A percentile compares a stretch with the other conserved stretches of the same genome.
phyloP scores from a whole-genome alignment of 345 rosid genomes.

The Bruguiera sexangula region DNA sequence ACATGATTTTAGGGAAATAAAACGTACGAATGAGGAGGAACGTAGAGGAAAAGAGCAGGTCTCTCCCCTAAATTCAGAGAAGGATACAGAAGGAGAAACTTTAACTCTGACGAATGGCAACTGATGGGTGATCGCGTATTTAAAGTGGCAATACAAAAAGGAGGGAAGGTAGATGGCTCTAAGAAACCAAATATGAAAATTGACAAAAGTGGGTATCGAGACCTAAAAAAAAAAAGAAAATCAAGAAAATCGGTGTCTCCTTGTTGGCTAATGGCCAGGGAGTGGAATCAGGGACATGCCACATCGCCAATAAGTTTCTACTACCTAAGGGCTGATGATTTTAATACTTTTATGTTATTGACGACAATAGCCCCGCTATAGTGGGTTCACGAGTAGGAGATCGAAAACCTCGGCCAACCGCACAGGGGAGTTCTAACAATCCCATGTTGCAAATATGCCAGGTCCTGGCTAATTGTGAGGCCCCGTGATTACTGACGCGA shows the following conservation, averaged over 20 bases:
- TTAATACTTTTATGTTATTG: neutral
- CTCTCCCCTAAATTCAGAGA: neutral
- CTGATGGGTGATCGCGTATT: conserved; percentile 15
- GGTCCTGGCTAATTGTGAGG: conserved; percentile 4
- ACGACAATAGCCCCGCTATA: neutral
- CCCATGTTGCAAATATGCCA: neutral
- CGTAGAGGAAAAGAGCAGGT: neutral
- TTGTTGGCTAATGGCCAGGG: neutral
- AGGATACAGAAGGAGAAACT: neutral
- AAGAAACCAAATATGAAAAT: neutral
- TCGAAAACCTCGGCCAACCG: conserved; percentile 7
- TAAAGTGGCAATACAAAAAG: conserved; percentile 8
- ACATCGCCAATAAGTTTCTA: neutral
- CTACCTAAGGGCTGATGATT: neutral
- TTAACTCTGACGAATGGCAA: conserved; percentile 3
- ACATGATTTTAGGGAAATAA: neutral
- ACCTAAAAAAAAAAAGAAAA: neutral
- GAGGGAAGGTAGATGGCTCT: neutral
- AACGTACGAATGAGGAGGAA: neutral
- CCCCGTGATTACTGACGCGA: conserved; percentile 49
- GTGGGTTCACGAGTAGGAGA: neutral
- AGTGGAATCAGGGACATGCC: neutral
- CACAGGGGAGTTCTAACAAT: neutral
- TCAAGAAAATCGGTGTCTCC: neutral
- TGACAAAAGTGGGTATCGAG: neutral